Evolutionary conservation across 495 filamentous ascomycete species (phyloP), one percentile per base, ranked within the genome.

Genomic region (Xylaria venustula): DNA sequence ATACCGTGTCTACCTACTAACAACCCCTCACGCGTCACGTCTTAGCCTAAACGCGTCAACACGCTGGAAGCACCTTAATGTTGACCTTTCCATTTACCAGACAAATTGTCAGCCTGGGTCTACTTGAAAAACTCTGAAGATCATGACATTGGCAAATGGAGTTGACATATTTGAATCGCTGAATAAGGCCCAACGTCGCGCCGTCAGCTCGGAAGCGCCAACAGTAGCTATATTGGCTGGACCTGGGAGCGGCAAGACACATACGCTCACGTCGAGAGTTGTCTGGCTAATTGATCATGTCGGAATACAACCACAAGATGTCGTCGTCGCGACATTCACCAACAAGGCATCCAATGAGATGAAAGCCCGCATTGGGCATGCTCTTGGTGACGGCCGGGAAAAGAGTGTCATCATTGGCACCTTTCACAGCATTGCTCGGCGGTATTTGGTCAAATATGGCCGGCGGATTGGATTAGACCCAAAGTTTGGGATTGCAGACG

Each of bases 291-390:
- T 99, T 50, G 81, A 85, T n/a, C 80, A 90, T 64, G 77, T 90
- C 63, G 84, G 87, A 30, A 86, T 91, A 66, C 85, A 85, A 42
- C 93, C 95, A 64, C 88, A 91, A 79, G 94, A 98, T 80, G 85
- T 99, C 70, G 87, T 99, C 45, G 95, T 96, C 57, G 93, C 93
- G 61, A 99, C 95, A 0, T 99, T 99, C 71, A 99, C 95, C 2
- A 90, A 96, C 71, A 99, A 98, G 73, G 94, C 94, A 3, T 90
- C 94, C 17, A 86, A 89, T 17, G 95, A 99, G 75, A 99, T 99
- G 95, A 91, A 91, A 61, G 85, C 91, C 67, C 84, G 95, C 23
- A 87, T 99, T 34, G 85, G 87, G 0, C 86, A 84, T 60, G 79
- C 94, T 12, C 80, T 98, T 19, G 92, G 92, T 3, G 84, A 90